Percentiles rank a stretch among this genome's conserved stretches.
phyloP scores from a whole-genome alignment of 2,329 filamentous ascomycete genomes.

The Trichoderma semiorbis region DNA sequence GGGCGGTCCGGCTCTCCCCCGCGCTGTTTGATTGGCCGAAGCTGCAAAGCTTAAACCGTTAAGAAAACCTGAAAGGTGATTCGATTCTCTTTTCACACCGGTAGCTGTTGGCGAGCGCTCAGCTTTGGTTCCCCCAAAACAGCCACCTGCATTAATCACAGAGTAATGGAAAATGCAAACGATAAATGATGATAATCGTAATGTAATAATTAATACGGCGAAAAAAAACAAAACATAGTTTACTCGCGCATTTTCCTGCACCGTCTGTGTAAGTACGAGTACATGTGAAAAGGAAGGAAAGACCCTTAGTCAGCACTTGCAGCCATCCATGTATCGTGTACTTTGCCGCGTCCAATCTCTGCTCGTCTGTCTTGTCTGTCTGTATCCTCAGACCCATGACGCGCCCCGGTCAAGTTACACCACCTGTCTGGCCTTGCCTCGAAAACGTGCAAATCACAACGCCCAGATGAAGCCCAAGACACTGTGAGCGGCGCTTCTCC shows the following conservation, averaged over 20 bases:
- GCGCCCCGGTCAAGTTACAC: not conserved
- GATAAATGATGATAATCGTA: not conserved
- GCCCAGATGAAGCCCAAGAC: not conserved
- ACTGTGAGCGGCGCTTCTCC: slow-evolving; percentile 1
- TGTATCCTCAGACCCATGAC: not conserved
- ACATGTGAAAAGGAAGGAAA: not conserved
- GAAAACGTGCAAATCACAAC: not conserved
- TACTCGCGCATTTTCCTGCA: too few relatives aligned
- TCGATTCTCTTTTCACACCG: not conserved
- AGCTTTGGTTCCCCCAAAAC: not conserved
- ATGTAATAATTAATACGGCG: not conserved
- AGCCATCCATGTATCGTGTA: not conserved
- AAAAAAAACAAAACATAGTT: not conserved
- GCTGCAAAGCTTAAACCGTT: not conserved
- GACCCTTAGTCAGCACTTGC: not conserved
- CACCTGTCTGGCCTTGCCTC: not conserved
- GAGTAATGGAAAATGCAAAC: not conserved
- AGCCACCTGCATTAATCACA: not conserved
- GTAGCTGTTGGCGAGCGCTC: not conserved
- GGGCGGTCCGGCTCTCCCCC: not conserved
- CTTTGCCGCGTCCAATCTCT: not conserved
- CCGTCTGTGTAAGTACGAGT: not conserved
- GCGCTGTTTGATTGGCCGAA: not conserved
- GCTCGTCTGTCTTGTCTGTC: not conserved
- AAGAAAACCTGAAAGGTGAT: not conserved